Percentiles rank a stretch among this genome's conserved stretches.
phyloP scores from a whole-genome alignment of 75 land plant genomes.

The Cryptomeria japonica region DNA sequence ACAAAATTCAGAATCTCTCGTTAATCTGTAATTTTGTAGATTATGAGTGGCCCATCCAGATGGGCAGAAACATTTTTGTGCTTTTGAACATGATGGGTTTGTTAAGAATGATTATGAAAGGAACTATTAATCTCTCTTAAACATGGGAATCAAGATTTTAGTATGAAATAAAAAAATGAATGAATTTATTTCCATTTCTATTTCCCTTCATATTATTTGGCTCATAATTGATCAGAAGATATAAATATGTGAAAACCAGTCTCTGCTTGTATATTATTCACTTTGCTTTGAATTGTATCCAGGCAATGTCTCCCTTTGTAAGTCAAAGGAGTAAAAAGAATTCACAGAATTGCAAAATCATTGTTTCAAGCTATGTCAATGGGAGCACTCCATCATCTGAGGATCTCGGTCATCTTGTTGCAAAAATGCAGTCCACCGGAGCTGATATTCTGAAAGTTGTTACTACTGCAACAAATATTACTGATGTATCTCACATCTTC shows the following conservation, averaged over 20 bases:
- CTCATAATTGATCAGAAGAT: background rate
- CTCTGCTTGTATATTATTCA: background rate
- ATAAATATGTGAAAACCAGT: background rate
- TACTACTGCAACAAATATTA: slow-evolving; percentile 43
- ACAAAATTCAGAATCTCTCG: background rate
- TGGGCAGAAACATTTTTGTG: background rate
- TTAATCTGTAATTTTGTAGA: background rate
- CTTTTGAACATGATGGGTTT: background rate
- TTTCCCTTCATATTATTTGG: background rate
- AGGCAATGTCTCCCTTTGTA: slow-evolving; percentile 10
- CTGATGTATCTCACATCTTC: slow-evolving; percentile 37
- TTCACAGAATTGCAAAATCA: slow-evolving; percentile 19
- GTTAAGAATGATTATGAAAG: background rate
- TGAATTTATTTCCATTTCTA: background rate
- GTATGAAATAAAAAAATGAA: background rate
- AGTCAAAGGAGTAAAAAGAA: background rate
- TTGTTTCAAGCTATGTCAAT: slow-evolving; percentile 43
- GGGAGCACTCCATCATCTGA: slow-evolving; percentile 40
- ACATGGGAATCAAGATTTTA: background rate
- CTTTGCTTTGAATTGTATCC: background rate
- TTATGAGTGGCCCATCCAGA: background rate
- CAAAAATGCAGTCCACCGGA: slow-evolving; percentile 43
- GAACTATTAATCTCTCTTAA: background rate
- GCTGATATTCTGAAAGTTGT: slow-evolving; percentile 48
- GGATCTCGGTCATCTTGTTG: slow-evolving; percentile 30